A percentile compares a stretch with the other conserved stretches of the same genome.
phyloP scores from a whole-genome alignment of 345 rosid genomes.

The Eucalyptus melliodora region DNA sequence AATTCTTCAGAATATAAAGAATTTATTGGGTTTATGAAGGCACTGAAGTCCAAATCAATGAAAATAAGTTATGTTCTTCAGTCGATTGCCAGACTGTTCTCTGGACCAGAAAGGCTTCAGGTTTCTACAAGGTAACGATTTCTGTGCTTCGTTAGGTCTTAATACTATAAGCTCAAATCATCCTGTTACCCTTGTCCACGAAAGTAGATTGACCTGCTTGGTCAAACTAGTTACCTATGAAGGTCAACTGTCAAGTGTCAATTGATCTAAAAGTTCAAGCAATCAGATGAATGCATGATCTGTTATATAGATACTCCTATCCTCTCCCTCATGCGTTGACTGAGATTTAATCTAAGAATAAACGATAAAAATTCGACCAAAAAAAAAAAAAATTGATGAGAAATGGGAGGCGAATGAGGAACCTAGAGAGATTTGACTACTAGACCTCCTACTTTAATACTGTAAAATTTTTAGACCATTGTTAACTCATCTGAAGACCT shows the following conservation, averaged over 20 bases:
- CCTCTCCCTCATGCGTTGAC: background rate
- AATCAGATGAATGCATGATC: background rate
- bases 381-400: background rate
- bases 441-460: background rate
- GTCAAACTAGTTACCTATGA: background rate
- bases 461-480: background rate
- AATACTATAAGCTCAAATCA: background rate
- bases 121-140: conserved; percentile 58
- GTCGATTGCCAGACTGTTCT: conserved; percentile 53
- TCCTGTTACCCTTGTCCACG: background rate
- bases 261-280: background rate
- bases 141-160: background rate
- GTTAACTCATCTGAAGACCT: background rate
- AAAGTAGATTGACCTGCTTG: background rate
- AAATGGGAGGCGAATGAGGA: background rate
- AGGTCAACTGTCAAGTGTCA: background rate
- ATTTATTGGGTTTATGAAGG: conserved; percentile 79
- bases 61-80: conserved; percentile 42
- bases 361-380: background rate
- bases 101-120: conserved; percentile 49
- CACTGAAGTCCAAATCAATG: conserved; percentile 70
- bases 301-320: background rate
- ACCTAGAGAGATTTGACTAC: background rate
- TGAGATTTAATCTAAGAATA: background rate
- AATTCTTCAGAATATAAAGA: conserved; percentile 63